Conservation (phyloP, 169 alveolate species). For the Amoebophrya sp. region DNA sequence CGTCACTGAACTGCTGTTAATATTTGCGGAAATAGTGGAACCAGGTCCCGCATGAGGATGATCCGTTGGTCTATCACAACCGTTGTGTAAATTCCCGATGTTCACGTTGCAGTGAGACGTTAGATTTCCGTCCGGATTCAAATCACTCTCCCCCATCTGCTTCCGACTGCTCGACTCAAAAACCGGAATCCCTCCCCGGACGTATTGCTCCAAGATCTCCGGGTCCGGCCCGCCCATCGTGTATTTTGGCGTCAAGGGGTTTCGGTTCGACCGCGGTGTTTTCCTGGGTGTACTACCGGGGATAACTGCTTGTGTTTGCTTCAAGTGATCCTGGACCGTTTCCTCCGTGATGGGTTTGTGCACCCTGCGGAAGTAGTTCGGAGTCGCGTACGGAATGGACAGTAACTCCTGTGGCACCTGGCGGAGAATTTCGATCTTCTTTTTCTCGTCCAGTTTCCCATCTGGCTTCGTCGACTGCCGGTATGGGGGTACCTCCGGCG, state of each 20-base stretch:
- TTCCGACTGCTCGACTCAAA: no score
- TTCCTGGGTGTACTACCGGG: no score
- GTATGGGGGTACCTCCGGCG: not conserved
- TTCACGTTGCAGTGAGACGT: not conserved
- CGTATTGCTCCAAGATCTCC: not conserved
- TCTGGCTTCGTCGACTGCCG: not conserved
- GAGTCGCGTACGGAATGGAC: not conserved
- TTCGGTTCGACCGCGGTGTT: not conserved
- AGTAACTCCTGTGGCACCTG: not conserved
- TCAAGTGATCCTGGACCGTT: no score
- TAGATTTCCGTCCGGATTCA: not conserved
- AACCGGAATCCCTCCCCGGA: not conserved
- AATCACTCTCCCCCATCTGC: not conserved
- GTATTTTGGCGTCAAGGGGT: not conserved
- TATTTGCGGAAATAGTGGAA: no score
- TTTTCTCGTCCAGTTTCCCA: not conserved
- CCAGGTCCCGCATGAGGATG: no score
- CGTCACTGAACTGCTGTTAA: no score
- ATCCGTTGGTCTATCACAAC: no score
- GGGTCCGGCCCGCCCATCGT: not conserved
- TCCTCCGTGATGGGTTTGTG: not conserved
- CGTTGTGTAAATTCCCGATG: not conserved
- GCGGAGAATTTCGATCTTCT: not conserved
- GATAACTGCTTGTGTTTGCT: no score
- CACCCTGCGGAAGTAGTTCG: not conserved